A percentile compares a stretch with the other conserved stretches of the same genome.
phyloP scores from a whole-genome alignment of 306 rosid genomes.

The Prunus fruticosa region DNA sequence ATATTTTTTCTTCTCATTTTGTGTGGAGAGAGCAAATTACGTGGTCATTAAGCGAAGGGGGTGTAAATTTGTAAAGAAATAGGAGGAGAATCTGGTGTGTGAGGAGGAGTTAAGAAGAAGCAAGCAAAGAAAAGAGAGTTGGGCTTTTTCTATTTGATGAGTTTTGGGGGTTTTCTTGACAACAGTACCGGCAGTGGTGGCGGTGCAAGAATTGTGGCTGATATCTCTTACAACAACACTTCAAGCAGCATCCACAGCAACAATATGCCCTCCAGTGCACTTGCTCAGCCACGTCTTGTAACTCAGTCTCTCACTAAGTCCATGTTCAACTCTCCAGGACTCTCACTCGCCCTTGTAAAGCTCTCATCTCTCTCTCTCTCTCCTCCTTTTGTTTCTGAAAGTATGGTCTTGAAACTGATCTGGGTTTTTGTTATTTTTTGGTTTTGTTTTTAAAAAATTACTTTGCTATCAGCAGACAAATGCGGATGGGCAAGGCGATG shows the following conservation, averaged over 20 bases:
- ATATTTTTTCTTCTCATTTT: background rate
- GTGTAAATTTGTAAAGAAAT: background rate
- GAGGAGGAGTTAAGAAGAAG: background rate
- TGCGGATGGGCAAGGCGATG: conserved; percentile 72
- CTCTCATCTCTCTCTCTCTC: background rate
- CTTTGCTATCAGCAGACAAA: conserved; percentile 47
- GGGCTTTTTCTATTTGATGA: conserved; percentile 59
- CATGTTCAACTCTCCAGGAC: conserved; percentile 89
- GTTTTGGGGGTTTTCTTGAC: conserved; percentile 89
- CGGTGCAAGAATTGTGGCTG: conserved; percentile 59
- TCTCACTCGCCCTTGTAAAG: conserved; percentile 83
- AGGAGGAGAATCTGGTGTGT: background rate
- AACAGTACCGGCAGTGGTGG: conserved; percentile 58
- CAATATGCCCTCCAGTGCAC: conserved; percentile 68
- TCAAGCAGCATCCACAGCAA: conserved; percentile 17
- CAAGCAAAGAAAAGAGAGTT: background rate
- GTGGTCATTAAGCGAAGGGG: background rate
- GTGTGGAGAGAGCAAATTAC: background rate
- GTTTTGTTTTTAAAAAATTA: background rate
- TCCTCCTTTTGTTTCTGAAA: background rate
- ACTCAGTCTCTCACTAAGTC: conserved; percentile 81
- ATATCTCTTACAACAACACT: conserved; percentile 48
- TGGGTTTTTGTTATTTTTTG: conserved; percentile 3
- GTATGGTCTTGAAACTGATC: background rate
- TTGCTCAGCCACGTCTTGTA: conserved; percentile 67